These are phyloP conservation scores for Hydrangea macrophylla DNA, from an alignment of 148 eudicot species.

Conservation along the genomic window DNA sequence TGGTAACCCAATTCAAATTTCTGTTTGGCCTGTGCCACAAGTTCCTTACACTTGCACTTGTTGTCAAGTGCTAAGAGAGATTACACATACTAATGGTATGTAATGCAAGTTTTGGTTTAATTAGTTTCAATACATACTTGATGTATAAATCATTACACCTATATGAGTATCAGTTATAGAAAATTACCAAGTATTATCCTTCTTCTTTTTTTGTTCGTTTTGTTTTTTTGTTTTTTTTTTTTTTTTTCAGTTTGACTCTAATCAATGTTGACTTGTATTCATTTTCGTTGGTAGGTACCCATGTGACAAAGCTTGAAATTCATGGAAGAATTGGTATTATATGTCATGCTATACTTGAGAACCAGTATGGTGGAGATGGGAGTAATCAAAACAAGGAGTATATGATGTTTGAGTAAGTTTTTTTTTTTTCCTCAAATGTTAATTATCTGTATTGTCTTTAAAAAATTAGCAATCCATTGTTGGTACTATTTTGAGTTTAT, in stretches of 20 bases:
- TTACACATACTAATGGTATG: conserved; percentile 48
- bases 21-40: conserved; percentile 12
- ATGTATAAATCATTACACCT: too few relatives aligned
- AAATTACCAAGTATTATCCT: neutral
- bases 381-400: conserved; percentile 20
- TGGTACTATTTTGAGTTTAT: too few relatives aligned
- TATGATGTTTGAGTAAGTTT: conserved; percentile 56
- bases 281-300: conserved; percentile 25
- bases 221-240: too few relatives aligned
- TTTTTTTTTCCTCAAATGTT: neutral
- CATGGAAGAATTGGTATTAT: conserved; percentile 63
- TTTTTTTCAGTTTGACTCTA: neutral
- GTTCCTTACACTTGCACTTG: conserved; percentile 35
- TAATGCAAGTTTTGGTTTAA: neutral
- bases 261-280: neutral
- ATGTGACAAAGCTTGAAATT: conserved; percentile 43
- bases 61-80: conserved; percentile 62
- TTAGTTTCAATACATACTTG: neutral
- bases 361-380: conserved; percentile 7
- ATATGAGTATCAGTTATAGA: neutral
- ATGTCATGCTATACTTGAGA: conserved; percentile 45
- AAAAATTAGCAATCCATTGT: too few relatives aligned
- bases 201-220: neutral
- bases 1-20: conserved; percentile 13
- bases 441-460: too few relatives aligned